Evolutionary conservation across 2,329 filamentous ascomycete species (phyloP).

Genomic region (Drechslerella dactyloides): DNA sequence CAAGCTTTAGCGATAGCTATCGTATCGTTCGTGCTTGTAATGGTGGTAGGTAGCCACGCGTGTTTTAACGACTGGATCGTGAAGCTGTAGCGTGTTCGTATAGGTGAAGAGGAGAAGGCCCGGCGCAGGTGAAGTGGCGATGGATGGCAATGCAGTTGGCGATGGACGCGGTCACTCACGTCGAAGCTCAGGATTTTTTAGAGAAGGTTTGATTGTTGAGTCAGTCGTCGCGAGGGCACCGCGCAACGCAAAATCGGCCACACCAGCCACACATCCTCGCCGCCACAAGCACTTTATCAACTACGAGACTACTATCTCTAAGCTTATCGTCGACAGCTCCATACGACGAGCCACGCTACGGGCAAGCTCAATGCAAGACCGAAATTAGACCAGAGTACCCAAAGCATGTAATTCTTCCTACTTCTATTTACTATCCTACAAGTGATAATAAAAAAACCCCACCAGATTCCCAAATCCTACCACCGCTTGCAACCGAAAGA

Average conservation of each 20-base stretch:
- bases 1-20: neutral
- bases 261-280: neutral
- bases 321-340: too few species aligned
- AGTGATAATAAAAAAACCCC: neutral
- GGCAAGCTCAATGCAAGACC: neutral
- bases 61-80: neutral
- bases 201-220: neutral
- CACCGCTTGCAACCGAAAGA: too few species aligned
- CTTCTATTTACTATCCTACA: too few species aligned
- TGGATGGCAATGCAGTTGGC: neutral
- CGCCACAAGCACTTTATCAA: too few species aligned
- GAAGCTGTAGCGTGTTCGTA: neutral
- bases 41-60: neutral
- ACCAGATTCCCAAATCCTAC: neutral
- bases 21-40: too few species aligned
- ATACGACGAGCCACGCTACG: neutral
- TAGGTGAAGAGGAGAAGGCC: neutral
- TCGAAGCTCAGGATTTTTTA: constrained; percentile 4
- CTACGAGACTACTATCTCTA: too few species aligned
- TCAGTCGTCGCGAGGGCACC: constrained; percentile 7
- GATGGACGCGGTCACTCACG: neutral
- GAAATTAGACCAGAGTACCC: neutral
- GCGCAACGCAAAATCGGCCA: constrained; percentile 1
- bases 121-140: constrained; percentile 4
- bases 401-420: constrained; percentile 2